These are phyloP conservation scores for Leccinum ochraceum DNA, from an alignment of 768 basidiomycete genomes.

Conservation along the genomic window DNA sequence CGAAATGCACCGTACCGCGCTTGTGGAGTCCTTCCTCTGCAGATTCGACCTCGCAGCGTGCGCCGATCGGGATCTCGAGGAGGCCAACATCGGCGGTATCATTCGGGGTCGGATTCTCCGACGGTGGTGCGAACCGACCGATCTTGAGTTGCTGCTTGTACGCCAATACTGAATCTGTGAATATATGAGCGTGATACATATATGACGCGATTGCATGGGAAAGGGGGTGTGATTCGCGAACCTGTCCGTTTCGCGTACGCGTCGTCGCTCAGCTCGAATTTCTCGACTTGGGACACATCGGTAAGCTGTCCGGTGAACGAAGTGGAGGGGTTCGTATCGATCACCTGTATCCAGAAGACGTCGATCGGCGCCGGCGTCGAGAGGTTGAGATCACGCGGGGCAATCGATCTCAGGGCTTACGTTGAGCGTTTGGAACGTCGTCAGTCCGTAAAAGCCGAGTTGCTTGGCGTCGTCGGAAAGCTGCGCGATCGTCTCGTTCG, in stretches of 20 bases:
- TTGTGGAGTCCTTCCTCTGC: conserved; percentile 67
- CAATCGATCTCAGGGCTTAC: conserved; percentile 42
- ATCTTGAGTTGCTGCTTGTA: conserved; percentile 88
- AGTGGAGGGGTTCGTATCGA: conserved; percentile 71
- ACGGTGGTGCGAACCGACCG: conserved; percentile 77
- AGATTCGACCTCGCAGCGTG: conserved; percentile 83
- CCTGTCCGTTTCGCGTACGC: conserved; percentile 84
- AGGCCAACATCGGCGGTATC: conserved; percentile 22
- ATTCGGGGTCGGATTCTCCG: conserved; percentile 29
- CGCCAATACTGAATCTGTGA: conserved; percentile 80
- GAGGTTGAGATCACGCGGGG: not conserved
- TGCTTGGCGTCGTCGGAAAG: conserved; percentile 68
- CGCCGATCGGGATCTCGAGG: conserved; percentile 61
- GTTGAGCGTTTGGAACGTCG: conserved; percentile 79
- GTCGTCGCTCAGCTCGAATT: conserved; percentile 83
- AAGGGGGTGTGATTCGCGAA: conserved; percentile 27
- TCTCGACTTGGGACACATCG: conserved; percentile 85
- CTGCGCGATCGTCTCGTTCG: conserved; percentile 48
- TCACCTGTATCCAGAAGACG: conserved; percentile 44
- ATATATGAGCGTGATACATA: not conserved
- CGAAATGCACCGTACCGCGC: conserved; percentile 83
- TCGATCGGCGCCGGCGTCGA: not conserved
- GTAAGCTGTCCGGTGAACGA: conserved; percentile 83
- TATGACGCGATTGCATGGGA: conserved; percentile 4
- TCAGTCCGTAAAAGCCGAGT: conserved; percentile 73